Evolutionary conservation across 495 filamentous ascomycete genomes (phyloP).

Genomic region (Oleoguttula mirabilis): DNA sequence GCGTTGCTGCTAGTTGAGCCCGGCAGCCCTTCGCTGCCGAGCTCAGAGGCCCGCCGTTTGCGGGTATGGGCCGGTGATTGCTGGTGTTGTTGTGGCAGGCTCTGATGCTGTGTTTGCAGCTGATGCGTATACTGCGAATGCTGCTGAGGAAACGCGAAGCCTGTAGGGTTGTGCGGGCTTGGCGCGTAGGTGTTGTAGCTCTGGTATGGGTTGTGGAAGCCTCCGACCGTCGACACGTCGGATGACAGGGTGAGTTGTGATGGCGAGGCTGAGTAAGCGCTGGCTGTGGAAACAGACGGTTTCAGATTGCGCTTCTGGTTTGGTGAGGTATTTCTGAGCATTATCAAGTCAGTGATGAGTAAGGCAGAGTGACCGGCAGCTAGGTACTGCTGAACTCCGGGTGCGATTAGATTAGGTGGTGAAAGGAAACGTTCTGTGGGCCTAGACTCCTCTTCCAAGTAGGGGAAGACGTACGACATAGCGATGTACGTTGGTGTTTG

Average conservation of each 20-base stretch:
- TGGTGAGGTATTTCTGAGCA: slow-evolving; percentile 10
- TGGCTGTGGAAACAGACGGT: slow-evolving; percentile 9
- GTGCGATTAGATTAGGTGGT: too few relatives aligned
- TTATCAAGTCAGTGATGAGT: neutral
- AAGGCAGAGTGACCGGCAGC: too few relatives aligned
- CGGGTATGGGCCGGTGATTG: slow-evolving; percentile 13
- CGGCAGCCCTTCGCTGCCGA: slow-evolving; percentile 1
- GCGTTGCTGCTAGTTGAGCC: slow-evolving; percentile 16
- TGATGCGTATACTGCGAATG: slow-evolving; percentile 6
- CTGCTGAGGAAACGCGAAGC: slow-evolving; percentile 15
- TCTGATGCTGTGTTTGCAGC: slow-evolving; percentile 9
- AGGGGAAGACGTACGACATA: slow-evolving; percentile 14
- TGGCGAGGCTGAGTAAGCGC: slow-evolving; percentile 20
- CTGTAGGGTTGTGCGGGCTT: slow-evolving; percentile 4
- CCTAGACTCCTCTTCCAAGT: neutral
- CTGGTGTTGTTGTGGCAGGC: slow-evolving; percentile 10
- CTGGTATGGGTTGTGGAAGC: slow-evolving; percentile 13
- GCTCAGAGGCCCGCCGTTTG: slow-evolving; percentile 22
- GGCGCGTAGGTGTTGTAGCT: slow-evolving; percentile 13
- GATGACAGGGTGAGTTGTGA: slow-evolving; percentile 21
- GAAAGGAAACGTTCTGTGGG: too few relatives aligned
- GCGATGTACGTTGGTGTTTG: too few relatives aligned
- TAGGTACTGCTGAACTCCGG: too few relatives aligned
- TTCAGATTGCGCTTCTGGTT: slow-evolving; percentile 19
- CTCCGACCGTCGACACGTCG: slow-evolving; percentile 6